Base-by-base conservation (phyloP, 345 rosid species). In the Eutrema yunnanense region DNA sequence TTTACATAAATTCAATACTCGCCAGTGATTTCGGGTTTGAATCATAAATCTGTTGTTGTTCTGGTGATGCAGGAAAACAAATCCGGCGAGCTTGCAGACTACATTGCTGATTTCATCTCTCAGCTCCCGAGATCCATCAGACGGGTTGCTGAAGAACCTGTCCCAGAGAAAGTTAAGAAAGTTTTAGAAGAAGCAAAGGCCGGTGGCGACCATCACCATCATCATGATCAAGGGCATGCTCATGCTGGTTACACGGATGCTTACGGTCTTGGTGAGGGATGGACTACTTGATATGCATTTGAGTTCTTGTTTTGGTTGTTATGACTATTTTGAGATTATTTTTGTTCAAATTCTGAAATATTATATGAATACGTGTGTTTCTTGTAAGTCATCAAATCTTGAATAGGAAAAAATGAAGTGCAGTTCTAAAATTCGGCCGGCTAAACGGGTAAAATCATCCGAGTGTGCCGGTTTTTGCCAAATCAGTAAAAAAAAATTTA, bases 11-110 rank as follows among this genome's bases (percentile, higher is more conserved):
- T 41, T 40, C 36, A 71, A 51, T 16, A 38, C 29, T 51, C 14
- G 12, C 3, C 52, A 32, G 40, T 2, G 4, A 9, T 22, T 22
- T 43, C 0, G 37, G n/a, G 10, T 16, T 48, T 37, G 43, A 56
- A 9, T 27, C 36, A 16, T 46, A 41, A 14, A 54, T 33, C 2
- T 22, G 26, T 22, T 1, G 26, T 22, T 1, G 26, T 22, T 50
- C 40, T 59, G 40, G 40, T 78, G 70, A 36, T 78, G 56, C 81
- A 94, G 98, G 97, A 76, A 78, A 79, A 80, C 79, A 72, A 61
- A 73, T 84, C 92, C 2, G 80, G 78, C 32, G 92, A 94, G 82
- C 73, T 89, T 65, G 90, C 88, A 1, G 83, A 82, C 52, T 79
- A 71, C 19, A 81, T 94, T 47, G 67, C 73, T 5, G 62, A 73